These are phyloP conservation scores for Penicillium riverlandense DNA, from an alignment of 495 filamentous ascomycete genomes.

Conservation along the genomic window DNA sequence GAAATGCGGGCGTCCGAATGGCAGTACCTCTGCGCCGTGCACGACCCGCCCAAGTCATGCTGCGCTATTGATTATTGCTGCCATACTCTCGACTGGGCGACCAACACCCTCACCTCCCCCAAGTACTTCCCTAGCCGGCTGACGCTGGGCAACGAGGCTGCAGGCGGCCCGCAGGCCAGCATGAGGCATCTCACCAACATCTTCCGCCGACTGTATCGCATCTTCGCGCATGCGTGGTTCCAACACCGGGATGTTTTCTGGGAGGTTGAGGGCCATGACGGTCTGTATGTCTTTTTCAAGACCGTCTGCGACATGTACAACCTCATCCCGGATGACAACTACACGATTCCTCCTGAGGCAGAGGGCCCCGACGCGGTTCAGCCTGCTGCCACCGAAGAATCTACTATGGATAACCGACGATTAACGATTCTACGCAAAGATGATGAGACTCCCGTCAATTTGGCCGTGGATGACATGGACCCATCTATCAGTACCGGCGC, in stretches of 20 bases:
- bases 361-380: constrained; percentile 61
- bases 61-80: constrained; percentile 99
- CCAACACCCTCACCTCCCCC: constrained; percentile 77
- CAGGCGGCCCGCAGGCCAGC: constrained; percentile 49
- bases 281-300: constrained; percentile 93
- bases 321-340: constrained; percentile 85
- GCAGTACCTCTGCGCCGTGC: constrained; percentile 98
- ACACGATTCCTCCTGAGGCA: constrained; percentile 88
- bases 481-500: constrained; percentile 46
- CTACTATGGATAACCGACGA: constrained; percentile 29
- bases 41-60: constrained; percentile 89
- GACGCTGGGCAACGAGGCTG: constrained; percentile 59
- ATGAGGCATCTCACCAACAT: constrained; percentile 87
- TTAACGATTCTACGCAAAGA: constrained; percentile 38
- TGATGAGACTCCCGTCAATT: constrained; percentile 15
- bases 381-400: constrained; percentile 26
- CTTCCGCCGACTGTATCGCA: constrained; percentile 86
- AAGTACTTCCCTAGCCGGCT: constrained; percentile 90
- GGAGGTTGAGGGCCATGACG: constrained; percentile 82
- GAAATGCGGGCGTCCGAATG: constrained; percentile 98
- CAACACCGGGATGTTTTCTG: constrained; percentile 94
- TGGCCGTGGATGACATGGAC: constrained; percentile 24
- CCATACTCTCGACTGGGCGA: constrained; percentile 95
- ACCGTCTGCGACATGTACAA: constrained; percentile 87
- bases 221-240: constrained; percentile 99